phyloP scores from a whole-genome alignment of 2,329 filamentous ascomycete genomes.

The Aspergillus caelatus region DNA sequence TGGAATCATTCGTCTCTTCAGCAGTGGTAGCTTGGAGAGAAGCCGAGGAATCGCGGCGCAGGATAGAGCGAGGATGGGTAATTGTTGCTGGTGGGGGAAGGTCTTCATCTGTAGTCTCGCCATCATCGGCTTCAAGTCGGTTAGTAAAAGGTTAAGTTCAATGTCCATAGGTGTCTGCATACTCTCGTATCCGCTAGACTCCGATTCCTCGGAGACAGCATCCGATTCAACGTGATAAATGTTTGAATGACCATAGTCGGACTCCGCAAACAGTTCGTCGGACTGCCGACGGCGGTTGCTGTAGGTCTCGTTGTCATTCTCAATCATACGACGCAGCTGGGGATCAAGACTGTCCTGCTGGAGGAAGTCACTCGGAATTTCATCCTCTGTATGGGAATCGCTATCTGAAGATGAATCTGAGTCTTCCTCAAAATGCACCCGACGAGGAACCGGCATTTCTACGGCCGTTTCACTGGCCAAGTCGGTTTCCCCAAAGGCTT shows the following conservation, averaged over 20 bases:
- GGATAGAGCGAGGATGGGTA: slow-evolving; percentile 52
- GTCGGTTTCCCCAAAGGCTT: slow-evolving; percentile 41
- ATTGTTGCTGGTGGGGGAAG: slow-evolving; percentile 52
- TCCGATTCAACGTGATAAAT: slow-evolving; percentile 51
- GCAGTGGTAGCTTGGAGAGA: slow-evolving; percentile 46
- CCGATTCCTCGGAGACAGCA: slow-evolving; percentile 38
- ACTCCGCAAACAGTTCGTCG: slow-evolving; percentile 43
- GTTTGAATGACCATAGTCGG: slow-evolving; percentile 44
- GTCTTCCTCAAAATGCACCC: slow-evolving; percentile 71
- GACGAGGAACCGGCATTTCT: slow-evolving; percentile 55
- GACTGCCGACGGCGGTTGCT: slow-evolving; percentile 35
- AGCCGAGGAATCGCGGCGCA: slow-evolving; percentile 52
- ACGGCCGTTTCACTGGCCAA: slow-evolving; percentile 38
- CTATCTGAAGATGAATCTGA: slow-evolving; percentile 67
- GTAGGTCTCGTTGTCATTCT: slow-evolving; percentile 58
- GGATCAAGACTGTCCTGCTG: slow-evolving; percentile 74
- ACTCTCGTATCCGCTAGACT: slow-evolving; percentile 62
- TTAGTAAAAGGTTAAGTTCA: slow-evolving; percentile 47
- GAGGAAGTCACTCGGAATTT: slow-evolving; percentile 79
- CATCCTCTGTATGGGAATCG: slow-evolving; percentile 52
- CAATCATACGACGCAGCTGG: slow-evolving; percentile 72
- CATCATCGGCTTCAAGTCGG: slow-evolving; percentile 56
- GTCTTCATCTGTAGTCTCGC: slow-evolving; percentile 64
- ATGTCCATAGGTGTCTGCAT: slow-evolving; percentile 41
- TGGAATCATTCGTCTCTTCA: slow-evolving; percentile 37